These are phyloP conservation scores for Aspergillus ochraceus DNA, from an alignment of 2,329 filamentous ascomycete genomes.

Conservation along the genomic window DNA sequence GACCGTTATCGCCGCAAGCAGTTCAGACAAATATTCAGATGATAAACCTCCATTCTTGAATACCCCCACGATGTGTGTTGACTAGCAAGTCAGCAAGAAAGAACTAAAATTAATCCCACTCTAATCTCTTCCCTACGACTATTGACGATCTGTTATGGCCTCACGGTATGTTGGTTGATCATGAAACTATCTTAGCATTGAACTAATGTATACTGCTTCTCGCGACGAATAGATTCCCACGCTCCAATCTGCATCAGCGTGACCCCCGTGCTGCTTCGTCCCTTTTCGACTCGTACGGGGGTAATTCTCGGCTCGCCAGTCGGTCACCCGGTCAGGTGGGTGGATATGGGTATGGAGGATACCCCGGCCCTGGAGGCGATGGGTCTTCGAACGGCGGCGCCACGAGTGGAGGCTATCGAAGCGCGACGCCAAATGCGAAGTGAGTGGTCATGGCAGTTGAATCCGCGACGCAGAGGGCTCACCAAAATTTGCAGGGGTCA, in stretches of 20 bases:
- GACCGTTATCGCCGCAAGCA: conserved; percentile 13
- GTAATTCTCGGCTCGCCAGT: conserved; percentile 46
- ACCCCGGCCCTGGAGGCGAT: conserved; percentile 26
- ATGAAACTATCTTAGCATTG: background rate
- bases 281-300: conserved; percentile 73
- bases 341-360: conserved; percentile 48
- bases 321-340: conserved; percentile 50
- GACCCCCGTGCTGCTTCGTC: conserved; percentile 67
- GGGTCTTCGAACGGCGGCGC: conserved; percentile 26
- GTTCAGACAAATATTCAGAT: background rate
- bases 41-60: background rate
- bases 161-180: conserved; percentile 31
- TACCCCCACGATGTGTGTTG: background rate
- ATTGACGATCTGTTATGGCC: conserved; percentile 27
- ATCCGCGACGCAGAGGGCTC: background rate
- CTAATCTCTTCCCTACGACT: background rate
- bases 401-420: conserved; percentile 43
- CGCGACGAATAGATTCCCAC: conserved; percentile 58
- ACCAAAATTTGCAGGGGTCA: conserved; percentile 63
- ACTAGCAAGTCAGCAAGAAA: background rate
- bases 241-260: conserved; percentile 67
- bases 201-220: background rate
- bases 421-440: conserved; percentile 71
- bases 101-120: background rate
- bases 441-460: conserved; percentile 36